Conservation (phyloP, 371 early-diverging fungal genomes). For the Mucor racemosus region DNA sequence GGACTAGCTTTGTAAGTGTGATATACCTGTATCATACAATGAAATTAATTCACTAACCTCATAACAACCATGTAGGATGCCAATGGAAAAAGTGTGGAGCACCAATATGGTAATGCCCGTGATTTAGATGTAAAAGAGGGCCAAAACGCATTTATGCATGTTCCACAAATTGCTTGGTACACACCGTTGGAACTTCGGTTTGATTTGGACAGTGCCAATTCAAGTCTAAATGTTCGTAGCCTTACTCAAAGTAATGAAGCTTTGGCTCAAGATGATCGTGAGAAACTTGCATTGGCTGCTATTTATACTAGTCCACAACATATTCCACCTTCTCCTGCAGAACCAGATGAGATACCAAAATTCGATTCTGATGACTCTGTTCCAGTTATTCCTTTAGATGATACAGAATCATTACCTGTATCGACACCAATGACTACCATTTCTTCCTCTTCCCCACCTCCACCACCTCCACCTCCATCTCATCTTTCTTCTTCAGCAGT, state of each 20-base stretch:
- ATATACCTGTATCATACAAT: neutral
- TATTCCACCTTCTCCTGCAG: slow-evolving; percentile 44
- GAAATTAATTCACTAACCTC: neutral
- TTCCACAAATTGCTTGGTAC: slow-evolving; percentile 24
- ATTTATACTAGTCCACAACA: slow-evolving; percentile 32
- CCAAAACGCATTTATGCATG: neutral
- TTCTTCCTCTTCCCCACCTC: neutral
- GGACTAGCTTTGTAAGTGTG: slow-evolving; percentile 31
- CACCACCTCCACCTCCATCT: neutral
- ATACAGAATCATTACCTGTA: neutral
- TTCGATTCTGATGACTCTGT: slow-evolving; percentile 2
- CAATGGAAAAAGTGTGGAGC: neutral
- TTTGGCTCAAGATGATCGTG: slow-evolving; percentile 22
- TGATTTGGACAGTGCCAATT: slow-evolving; percentile 1
- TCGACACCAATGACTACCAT: no score
- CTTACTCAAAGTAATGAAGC: slow-evolving; percentile 20
- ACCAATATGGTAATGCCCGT: neutral
- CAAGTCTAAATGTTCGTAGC: slow-evolving; percentile 10
- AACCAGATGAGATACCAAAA: slow-evolving; percentile 30
- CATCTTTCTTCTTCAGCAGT: neutral
- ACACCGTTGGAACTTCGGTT: slow-evolving; percentile 15
- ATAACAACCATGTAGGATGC: slow-evolving; percentile 2
- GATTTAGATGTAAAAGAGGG: neutral
- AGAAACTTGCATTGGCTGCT: slow-evolving; percentile 29
- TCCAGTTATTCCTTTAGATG: slow-evolving; percentile 3